phyloP scores from a whole-genome alignment of 192 early-diverging fungal species.

The Phycomyces blakesleeanus region DNA sequence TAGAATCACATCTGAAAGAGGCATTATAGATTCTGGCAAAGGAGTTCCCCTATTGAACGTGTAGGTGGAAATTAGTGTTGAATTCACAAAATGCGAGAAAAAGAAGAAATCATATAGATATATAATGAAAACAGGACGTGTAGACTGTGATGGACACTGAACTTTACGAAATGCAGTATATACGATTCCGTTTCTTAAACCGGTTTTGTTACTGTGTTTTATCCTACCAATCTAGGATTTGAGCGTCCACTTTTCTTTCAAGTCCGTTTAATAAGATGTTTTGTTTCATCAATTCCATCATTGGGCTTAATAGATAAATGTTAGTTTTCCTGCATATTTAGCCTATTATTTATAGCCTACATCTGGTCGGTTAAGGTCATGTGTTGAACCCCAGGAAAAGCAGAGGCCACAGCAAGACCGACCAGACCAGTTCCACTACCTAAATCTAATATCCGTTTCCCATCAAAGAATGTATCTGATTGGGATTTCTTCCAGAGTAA shows the following conservation, averaged over 20 bases:
- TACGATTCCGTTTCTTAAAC: neutral
- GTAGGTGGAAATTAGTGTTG: neutral
- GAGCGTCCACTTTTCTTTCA: neutral
- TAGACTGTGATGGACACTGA: too few species aligned
- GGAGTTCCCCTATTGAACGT: slow-evolving; percentile 30
- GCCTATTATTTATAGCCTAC: slow-evolving; percentile 9
- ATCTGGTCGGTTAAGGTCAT: slow-evolving; percentile 48
- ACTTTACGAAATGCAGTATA: neutral
- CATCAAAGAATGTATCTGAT: slow-evolving; percentile 1
- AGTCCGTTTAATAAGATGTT: slow-evolving; percentile 38
- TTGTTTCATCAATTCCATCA: slow-evolving; percentile 45
- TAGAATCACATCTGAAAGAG: slow-evolving; percentile 38
- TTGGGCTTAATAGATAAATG: slow-evolving; percentile 12
- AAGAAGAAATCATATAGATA: neutral
- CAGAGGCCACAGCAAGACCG: slow-evolving; percentile 38
- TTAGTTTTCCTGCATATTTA: too few species aligned
- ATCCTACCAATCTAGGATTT: slow-evolving; percentile 22
- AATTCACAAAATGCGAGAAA: neutral
- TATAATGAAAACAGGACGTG: too few species aligned
- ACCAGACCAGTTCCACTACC: slow-evolving; percentile 51
- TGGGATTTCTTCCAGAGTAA: slow-evolving; percentile 26
- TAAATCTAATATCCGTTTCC: slow-evolving; percentile 34
- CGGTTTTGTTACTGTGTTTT: too few species aligned
- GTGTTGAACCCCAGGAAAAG: slow-evolving; percentile 17
- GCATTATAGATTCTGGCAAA: neutral